Base-by-base conservation (phyloP, 148 eudicot genomes). In the Fallopia convolvulus region DNA sequence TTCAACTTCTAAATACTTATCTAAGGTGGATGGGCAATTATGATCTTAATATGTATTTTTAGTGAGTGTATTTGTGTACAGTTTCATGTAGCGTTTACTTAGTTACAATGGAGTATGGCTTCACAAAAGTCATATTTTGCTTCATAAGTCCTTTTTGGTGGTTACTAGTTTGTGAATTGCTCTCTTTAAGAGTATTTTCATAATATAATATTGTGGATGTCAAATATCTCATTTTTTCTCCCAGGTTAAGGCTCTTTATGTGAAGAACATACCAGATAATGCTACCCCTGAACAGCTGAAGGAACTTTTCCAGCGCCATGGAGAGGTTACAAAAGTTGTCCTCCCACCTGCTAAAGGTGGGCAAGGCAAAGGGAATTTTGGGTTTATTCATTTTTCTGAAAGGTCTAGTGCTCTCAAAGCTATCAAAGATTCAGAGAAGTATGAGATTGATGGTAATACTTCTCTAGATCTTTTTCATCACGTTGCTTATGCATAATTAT, bases 211-310 rank as follows among this genome's bases (percentile, higher is more conserved):
- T 36, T 23, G 20, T 68, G 72, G 46, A 68, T 36, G 20, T 68
- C 42, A 33, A 68, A 36, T 32, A 32, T 68, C 44, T 39, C 20
- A 39, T 68, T 33, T 3, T 32, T 68, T 0, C 72, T 74, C 76
- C 80, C 89, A 95, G 99, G 99, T 95, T 17, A 95, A 95, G 85
- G 99, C 97, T 77, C 94, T 95, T 26, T 95, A 95, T 86, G 92
- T 95, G 80, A 95, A 95, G 85, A 95, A 92, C 80, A 91, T 95
- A 83, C 99, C 99, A 10, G 97, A 92, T 74, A 88, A 79, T 84
- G 86, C 97, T 20, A 79, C 96, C 30, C 83, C 88, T 79, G 99
- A 95, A 71, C 92, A 87, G 79, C 76, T 95, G 76, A 95, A 92
- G 86, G 92, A 95, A 78, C 79, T 95, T 8, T 95, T 95, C 82